Evolutionary conservation across 139 green algal genomes (phyloP), one percentile per base, ranked within the genome.

Genomic region (Gonium pectorale): DNA sequence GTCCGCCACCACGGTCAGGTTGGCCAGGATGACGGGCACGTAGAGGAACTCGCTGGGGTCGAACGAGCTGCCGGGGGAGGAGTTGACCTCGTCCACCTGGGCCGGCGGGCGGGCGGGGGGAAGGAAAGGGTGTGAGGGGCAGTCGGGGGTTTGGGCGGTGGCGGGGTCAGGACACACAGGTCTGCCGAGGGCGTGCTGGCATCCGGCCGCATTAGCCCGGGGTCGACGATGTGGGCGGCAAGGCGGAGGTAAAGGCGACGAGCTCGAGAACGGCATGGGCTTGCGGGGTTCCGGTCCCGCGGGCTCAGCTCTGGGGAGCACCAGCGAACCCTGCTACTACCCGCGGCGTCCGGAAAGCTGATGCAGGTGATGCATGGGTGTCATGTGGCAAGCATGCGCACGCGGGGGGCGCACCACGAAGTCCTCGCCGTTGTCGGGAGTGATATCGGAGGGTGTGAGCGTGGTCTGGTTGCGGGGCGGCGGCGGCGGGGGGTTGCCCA

Each of bases 1-100:
- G 66, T 85, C 63, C 0, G 35, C 79, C 79, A 85, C 79, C 24
- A 85, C 64, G 1, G 79, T 78, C 29, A 85, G 33, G 79, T 85
- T 85, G 46, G 66, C 64, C 1, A 85, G 26, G 24, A 67, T 37
- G 35, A 85, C 79, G 29, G 68, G 68, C 26, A 85, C 49, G 13
- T 37, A 0, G 35, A 15, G 41, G 64, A 52, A 85, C 77, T 83
- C 77, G 43, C 33, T 8, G n/a, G 59, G 43, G 59, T 73, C 62
- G 62, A 83, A 83, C 43, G 41, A 21, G 41, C 22, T 59, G 43
- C 59, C 62, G 15, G 43, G 31, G 19, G 22, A 24, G 40, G 4
- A 37, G 43, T 33, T n/a, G 33, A 64, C 21, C 0, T 40, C 26
- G 63, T 74, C 31, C 44, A 24, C 5, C 62, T 74, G 62, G 24